A percentile compares a stretch with the other conserved stretches of the same genome.
These are phyloP conservation scores for Eurotiales sp. DNA, from an alignment of 2,329 filamentous ascomycete species.

Conservation along the genomic window DNA sequence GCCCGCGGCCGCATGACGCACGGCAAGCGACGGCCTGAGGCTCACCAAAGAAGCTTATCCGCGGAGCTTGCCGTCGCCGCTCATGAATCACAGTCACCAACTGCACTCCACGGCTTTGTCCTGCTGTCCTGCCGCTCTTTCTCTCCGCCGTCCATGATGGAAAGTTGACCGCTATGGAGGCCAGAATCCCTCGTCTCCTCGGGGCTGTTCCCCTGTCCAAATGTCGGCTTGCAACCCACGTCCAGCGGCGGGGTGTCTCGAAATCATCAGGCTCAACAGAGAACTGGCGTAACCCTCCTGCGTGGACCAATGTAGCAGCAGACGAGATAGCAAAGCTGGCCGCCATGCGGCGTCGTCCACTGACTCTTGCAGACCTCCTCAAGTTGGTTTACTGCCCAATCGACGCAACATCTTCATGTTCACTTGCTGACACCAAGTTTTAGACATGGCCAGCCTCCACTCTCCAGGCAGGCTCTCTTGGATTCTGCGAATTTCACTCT, in stretches of 20 bases:
- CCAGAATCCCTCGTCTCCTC: conserved; percentile 2
- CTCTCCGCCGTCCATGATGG: background rate
- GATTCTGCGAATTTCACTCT: conserved; percentile 95
- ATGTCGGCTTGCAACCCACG: conserved; percentile 1
- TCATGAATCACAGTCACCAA: too few relatives aligned
- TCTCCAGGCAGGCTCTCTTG: conserved; percentile 74
- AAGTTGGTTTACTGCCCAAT: conserved; percentile 53
- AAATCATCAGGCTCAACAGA: background rate
- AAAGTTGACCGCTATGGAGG: conserved; percentile 4
- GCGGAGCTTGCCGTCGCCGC: background rate
- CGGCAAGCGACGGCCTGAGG: background rate
- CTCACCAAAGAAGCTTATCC: background rate
- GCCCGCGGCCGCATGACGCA: background rate
- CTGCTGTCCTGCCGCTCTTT: background rate
- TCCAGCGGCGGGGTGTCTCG: conserved; percentile 9
- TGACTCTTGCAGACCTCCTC: conserved; percentile 84
- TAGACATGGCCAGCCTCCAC: conserved; percentile 75
- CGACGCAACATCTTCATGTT: background rate
- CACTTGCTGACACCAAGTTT: conserved; percentile 13
- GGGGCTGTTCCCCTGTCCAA: conserved; percentile 1
- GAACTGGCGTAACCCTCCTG: conserved; percentile 43
- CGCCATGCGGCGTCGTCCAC: conserved; percentile 69
- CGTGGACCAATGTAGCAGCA: conserved; percentile 57
- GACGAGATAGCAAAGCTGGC: conserved; percentile 77
- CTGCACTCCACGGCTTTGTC: too few relatives aligned